These are phyloP conservation scores for Zygosaccharomyces bailii DNA, from an alignment of 805 yeast genomes.

Conservation along the genomic window DNA sequence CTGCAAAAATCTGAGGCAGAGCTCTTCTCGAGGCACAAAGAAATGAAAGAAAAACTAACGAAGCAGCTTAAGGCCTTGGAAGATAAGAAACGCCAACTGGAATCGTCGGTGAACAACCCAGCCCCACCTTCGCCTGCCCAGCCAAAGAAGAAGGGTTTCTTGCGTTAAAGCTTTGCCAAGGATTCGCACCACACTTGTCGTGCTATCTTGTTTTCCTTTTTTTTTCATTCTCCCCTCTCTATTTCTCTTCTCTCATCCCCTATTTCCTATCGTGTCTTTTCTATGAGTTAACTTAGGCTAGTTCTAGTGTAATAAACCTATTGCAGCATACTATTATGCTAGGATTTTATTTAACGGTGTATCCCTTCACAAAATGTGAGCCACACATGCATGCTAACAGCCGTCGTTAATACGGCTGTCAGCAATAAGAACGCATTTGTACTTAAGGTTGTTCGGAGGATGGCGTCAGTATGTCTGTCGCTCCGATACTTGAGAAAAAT, in stretches of 20 bases:
- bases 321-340: not conserved
- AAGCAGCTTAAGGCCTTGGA: conserved; percentile 87
- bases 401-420: not conserved
- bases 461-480: not conserved
- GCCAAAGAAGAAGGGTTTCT: conserved; percentile 75
- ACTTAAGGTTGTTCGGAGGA: not conserved
- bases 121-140: conserved; percentile 49
- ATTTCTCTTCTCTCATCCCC: not conserved
- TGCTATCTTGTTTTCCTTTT: not conserved
- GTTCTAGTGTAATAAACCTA: not conserved
- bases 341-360: too few species aligned
- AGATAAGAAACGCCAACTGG: conserved; percentile 82
- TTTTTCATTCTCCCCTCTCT: not conserved
- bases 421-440: not conserved
- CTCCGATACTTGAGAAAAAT: not conserved
- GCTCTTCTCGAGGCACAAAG: conserved; percentile 90
- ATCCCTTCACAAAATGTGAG: not conserved
- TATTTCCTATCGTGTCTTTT: not conserved
- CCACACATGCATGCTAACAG: not conserved
- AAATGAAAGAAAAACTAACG: conserved; percentile 90
- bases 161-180: conserved; percentile 45
- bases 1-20: conserved; percentile 96
- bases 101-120: conserved; percentile 38
- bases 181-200: not conserved
- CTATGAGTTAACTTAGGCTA: not conserved